Evolutionary conservation across 345 rosid species (phyloP), one percentile per base, ranked within the genome.

Genomic region (Lagerstroemia speciosa): DNA sequence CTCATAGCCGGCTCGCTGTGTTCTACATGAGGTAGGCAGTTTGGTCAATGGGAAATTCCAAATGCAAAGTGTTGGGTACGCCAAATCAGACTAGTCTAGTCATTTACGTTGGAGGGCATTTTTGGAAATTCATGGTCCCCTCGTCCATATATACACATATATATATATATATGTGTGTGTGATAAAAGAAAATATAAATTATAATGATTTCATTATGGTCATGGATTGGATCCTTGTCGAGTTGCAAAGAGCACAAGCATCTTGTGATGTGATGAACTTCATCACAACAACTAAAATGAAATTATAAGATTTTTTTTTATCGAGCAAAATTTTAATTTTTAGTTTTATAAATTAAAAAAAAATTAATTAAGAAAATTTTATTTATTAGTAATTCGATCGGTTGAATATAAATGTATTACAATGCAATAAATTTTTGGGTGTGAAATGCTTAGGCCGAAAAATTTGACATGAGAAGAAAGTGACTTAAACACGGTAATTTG

Each of bases 1-100:
- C 81, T 62, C 34, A 43, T 48, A 48, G 89, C 81, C 86, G 86
- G 81, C 87, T 70, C 67, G 77, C 78, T 68, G 75, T 75, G 70
- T 29, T 68, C 69, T 34, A 71, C 75, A n/a, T 9, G 62, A 24
- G 9, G 24, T 62, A 76, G 77, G 72, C 66, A 75, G 38, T 60
- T 65, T 69, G 71, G 83, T 83, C 80, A 79, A 22, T 55, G 6
- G 29, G 14, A 22, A 55, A 55, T 22, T 26, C 19, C 48, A 43
- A 43, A 48, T 48, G 24, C 6, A 8, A 19, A 9, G 9, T 9
- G 24, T 12, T n/a, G 30, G 53, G 41, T 0, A 7, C 3, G 2
- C 46, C 30, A 67, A 69, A 73, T 70, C 72, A 22, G 58, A 65
- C n/a, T 75, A n/a, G n/a, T n/a, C 69, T 62, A 31, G 75, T 50